Evolutionary conservation across 1,284 basidiomycete species (phyloP).

Genomic region (Rugiboletus extremiorientalis): DNA sequence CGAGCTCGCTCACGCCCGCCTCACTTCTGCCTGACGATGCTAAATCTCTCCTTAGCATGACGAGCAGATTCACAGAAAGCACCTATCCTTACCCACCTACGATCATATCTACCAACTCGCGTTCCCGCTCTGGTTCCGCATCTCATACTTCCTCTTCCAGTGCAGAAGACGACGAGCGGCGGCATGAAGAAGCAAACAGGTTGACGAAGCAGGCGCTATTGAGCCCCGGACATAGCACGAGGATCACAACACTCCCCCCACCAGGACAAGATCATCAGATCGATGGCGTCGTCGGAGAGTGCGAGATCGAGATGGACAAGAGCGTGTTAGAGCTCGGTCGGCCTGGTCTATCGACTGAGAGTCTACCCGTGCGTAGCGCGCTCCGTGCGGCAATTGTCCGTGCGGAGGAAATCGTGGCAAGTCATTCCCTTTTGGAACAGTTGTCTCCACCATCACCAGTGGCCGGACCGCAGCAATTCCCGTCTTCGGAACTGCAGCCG

Average conservation of each 20-base stretch:
- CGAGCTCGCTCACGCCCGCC: conserved; percentile 18
- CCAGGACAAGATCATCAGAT: conserved; percentile 1
- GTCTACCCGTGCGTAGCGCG: conserved; percentile 20
- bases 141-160: conserved; percentile 21
- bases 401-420: not conserved
- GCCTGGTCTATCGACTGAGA: conserved; percentile 33
- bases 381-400: not conserved
- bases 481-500: conserved; percentile 17
- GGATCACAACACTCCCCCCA: conserved; percentile 27
- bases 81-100: conserved; percentile 31
- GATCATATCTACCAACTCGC: conserved; percentile 23
- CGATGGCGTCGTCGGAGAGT: not conserved
- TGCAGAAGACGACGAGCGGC: conserved; percentile 26
- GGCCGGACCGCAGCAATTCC: conserved; percentile 13
- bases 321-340: conserved; percentile 31
- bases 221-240: conserved; percentile 23
- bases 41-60: conserved; percentile 33
- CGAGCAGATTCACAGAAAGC: conserved; percentile 30
- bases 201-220: conserved; percentile 23
- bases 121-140: conserved; percentile 18
- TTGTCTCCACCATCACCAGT: conserved; percentile 17
- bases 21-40: conserved; percentile 26
- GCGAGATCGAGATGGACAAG: conserved; percentile 26
- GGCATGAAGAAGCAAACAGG: conserved; percentile 19
- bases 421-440: conserved; percentile 15